Conservation (phyloP, 2,329 filamentous ascomycete species). For the Cladophialophora exuberans region DNA sequence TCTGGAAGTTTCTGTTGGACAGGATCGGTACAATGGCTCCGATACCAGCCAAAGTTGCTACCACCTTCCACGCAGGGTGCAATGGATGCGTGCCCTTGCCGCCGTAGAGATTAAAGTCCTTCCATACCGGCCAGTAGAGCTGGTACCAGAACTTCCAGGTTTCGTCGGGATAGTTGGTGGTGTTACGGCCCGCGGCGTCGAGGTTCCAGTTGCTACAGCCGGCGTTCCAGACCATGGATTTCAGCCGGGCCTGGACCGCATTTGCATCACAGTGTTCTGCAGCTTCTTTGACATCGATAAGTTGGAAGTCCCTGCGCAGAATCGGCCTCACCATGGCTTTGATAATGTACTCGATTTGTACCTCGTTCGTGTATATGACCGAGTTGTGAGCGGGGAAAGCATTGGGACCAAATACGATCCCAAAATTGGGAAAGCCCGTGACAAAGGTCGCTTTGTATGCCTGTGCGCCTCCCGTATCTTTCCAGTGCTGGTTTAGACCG, state of each 20-base stretch:
- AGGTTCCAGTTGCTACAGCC: constrained; percentile 56
- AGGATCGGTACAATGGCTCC: background rate
- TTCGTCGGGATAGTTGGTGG: constrained; percentile 45
- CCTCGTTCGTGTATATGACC: constrained; percentile 63
- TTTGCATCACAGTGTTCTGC: constrained; percentile 51
- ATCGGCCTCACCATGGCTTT: constrained; percentile 59
- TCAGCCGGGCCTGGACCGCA: constrained; percentile 51
- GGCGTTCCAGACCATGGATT: constrained; percentile 53
- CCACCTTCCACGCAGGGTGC: constrained; percentile 11
- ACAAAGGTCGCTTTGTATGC: constrained; percentile 50
- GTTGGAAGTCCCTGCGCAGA: constrained; percentile 47
- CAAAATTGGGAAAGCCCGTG: constrained; percentile 66
- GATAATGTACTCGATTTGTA: constrained; percentile 62
- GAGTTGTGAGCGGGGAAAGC: constrained; percentile 64
- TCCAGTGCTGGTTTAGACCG: constrained; percentile 38
- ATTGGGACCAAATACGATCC: constrained; percentile 63
- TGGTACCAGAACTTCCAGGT: constrained; percentile 22
- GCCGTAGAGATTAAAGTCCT: constrained; percentile 14
- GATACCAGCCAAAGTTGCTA: background rate
- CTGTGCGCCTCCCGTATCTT: constrained; percentile 37
- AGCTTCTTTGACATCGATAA: constrained; percentile 53
- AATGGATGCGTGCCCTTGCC: constrained; percentile 6
- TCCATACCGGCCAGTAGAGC: constrained; percentile 20
- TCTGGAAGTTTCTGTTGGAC: background rate
- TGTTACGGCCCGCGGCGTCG: constrained; percentile 53